Base-by-base conservation (phyloP, 352 stramenopile species). In the Globisporangium perplexum region DNA sequence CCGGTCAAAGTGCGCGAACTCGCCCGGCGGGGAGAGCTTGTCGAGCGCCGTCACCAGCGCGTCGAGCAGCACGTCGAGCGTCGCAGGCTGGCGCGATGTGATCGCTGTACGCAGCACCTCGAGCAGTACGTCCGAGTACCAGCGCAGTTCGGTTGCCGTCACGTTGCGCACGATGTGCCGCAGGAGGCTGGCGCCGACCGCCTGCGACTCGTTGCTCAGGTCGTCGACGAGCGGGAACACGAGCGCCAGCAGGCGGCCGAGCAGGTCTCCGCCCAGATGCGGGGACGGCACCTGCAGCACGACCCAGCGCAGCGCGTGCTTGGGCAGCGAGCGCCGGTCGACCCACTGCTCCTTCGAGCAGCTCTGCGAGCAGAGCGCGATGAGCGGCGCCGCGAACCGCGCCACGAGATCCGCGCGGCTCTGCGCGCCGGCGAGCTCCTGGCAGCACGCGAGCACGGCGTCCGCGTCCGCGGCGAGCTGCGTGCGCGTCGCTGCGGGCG, bases 141-240 rank as follows among this genome's bases (percentile, higher is more conserved):
- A 95, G 17, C 78, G 77, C 52, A 95, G 56, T 63, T 95, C 84
- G 0, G 82, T 90, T 0, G 66, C 47, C 0, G 82, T 93, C 22
- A 86, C 74, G 39, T 82, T 77, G 6, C 60, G 39, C 0, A 88
- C 65, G 45, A 93, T 65, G 54, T 91, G 84, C 26, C 57, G 63
- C 42, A 95, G 60, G 39, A 95, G 63, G 17, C 57, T 56, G 11
- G 75, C 75, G 4, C 84, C 84, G 36, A 90, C 66, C 20, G 74
- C 51, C 36, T 93, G 82, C 3, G 78, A 86, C 15, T 69, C 52
- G 46, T 89, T 69, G 3, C 51, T 77, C 35, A 90, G 63, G 38
- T 92, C 74, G 59, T 95, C 84, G 18, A 95, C 55, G 18, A 95
- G 67, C 33, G 84, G 84, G 20, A 95, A 86, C 24, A 86, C 78